phyloP scores from a whole-genome alignment of 2,329 filamentous ascomycete species.

The Aspergillus fructus region DNA sequence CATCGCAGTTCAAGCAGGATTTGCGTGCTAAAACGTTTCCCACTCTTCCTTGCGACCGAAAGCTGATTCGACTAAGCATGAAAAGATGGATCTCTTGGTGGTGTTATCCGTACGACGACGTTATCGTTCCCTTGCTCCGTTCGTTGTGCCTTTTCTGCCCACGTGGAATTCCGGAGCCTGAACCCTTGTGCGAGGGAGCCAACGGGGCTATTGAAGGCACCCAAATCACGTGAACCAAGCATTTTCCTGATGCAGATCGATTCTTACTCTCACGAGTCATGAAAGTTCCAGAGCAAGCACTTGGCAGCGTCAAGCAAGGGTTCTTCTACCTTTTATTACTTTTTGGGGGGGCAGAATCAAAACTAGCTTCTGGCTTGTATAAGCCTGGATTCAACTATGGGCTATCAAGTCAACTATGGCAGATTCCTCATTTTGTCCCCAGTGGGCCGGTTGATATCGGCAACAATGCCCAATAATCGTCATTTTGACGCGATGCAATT shows the following conservation, averaged over 20 bases:
- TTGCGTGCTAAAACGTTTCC: background rate
- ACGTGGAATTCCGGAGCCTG: conserved; percentile 17
- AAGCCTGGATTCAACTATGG: background rate
- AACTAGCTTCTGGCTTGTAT: background rate
- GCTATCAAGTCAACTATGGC: background rate
- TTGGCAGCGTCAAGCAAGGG: background rate
- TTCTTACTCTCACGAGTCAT: background rate
- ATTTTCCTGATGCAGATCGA: conserved; percentile 19
- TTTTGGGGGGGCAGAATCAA: background rate
- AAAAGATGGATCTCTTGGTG: background rate
- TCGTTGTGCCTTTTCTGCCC: conserved; percentile 10
- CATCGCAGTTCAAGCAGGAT: conserved; percentile 2
- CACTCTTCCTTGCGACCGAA: background rate
- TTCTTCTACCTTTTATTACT: background rate
- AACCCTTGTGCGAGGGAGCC: background rate
- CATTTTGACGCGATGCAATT: background rate
- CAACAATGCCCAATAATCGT: background rate
- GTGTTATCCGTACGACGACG: background rate
- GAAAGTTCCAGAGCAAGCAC: background rate
- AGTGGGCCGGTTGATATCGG: background rate
- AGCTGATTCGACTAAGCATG: background rate
- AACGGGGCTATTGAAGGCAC: background rate
- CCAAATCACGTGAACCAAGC: conserved; percentile 17
- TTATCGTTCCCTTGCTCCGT: conserved; percentile 7
- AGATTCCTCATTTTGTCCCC: background rate